Percentiles rank a stretch among this genome's conserved stretches.
Conservation (phyloP, 2,329 filamentous ascomycete species). For the Arthrobotrys pseudoclavata region DNA sequence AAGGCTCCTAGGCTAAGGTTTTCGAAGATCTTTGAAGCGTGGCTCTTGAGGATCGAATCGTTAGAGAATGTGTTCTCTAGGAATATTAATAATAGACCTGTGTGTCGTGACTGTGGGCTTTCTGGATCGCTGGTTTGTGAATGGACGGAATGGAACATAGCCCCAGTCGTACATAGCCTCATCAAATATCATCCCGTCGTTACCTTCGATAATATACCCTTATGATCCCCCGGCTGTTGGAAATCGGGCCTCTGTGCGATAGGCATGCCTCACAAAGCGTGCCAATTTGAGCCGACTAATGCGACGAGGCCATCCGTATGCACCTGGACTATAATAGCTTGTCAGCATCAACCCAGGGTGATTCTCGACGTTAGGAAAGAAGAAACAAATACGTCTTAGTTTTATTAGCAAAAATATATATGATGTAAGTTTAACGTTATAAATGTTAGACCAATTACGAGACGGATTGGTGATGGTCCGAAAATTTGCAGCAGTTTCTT, state of each 20-base stretch:
- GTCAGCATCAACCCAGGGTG: conserved; percentile 27
- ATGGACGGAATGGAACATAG: conserved; percentile 55
- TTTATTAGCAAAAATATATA: conserved; percentile 40
- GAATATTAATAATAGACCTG: conserved; percentile 36
- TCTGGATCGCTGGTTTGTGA: conserved; percentile 54
- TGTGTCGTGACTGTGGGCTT: conserved; percentile 52
- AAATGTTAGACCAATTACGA: conserved; percentile 42
- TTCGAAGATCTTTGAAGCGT: conserved; percentile 39
- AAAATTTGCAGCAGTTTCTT: conserved; percentile 9
- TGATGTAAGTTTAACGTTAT: conserved; percentile 60
- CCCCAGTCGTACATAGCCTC: conserved; percentile 56
- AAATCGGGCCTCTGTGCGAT: conserved; percentile 45
- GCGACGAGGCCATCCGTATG: conserved; percentile 32
- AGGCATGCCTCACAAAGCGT: conserved; percentile 54
- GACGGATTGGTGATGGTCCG: conserved; percentile 52
- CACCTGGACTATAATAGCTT: conserved; percentile 10
- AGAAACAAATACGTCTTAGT: conserved; percentile 44
- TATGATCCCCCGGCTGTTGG: conserved; percentile 14
- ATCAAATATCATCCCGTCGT: conserved; percentile 28
- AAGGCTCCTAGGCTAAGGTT: conserved; percentile 34
- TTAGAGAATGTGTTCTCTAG: conserved; percentile 35
- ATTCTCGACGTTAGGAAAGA: conserved; percentile 36
- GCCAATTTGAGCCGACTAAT: conserved; percentile 46
- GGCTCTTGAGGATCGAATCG: conserved; percentile 39
- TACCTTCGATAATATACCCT: conserved; percentile 25